A percentile compares a stretch with the other conserved stretches of the same genome.
phyloP scores from a whole-genome alignment of 495 filamentous ascomycete species.

The Penicillium coffeae region DNA sequence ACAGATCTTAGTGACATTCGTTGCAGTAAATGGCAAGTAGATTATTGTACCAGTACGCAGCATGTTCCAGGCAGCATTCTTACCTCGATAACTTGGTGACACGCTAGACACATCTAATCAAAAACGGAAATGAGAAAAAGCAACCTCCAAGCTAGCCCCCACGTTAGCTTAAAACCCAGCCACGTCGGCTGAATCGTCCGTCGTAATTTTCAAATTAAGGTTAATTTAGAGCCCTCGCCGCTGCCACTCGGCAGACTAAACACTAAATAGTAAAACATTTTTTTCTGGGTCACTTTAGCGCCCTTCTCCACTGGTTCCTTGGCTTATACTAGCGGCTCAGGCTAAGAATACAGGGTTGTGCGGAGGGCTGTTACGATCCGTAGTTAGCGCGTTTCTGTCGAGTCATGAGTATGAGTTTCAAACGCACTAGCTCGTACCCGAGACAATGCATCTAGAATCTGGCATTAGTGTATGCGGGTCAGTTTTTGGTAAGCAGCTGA shows the following conservation, averaged over 20 bases:
- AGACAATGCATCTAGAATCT: no score
- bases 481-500: no score
- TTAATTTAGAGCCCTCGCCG: neutral
- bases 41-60: no score
- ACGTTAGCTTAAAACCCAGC: neutral
- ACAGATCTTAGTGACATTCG: no score
- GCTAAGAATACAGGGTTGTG: neutral
- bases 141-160: neutral
- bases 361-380: neutral
- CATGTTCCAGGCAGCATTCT: no score
- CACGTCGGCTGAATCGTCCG: neutral
- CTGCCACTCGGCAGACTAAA: neutral
- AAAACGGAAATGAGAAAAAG: no score
- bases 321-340: neutral
- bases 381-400: neutral
- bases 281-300: neutral
- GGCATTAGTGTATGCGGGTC: no score
- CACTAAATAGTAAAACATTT: neutral
- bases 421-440: no score
- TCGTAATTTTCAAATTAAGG: conserved; percentile 4
- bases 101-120: no score
- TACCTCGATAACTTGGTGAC: no score
- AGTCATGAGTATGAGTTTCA: neutral
- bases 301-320: neutral
- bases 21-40: no score